Base-by-base conservation (phyloP, 495 filamentous ascomycete genomes). In the Xylaria acuta region DNA sequence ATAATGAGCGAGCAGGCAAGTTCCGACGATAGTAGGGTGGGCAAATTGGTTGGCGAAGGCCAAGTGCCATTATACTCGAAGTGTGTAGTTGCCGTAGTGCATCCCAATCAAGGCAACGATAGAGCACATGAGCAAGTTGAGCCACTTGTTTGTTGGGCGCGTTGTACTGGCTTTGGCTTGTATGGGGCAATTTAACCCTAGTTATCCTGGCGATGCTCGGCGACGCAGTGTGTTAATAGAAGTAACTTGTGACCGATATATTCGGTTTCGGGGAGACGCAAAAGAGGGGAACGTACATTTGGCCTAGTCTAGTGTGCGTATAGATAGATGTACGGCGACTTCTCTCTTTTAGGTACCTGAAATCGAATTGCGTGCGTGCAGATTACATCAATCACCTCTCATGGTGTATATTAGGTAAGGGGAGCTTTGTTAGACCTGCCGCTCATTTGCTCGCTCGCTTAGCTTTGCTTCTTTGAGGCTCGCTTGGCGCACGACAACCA, bases 381-480 rank as follows among this genome's bases (percentile, higher is more conserved):
- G 47, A 51, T 25, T n/a, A 9, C n/a, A 20, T 22, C 45, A 49
- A 49, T 22, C 18, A 49, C n/a, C 51, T 54, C n/a, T 30, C 25
- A 30, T 30, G 51, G 51, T 18, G 51, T 54, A 2, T 22, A 27
- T 53, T 53, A 27, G 49, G 22, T 14, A 12, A 22, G 49, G 18
- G 2, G 1, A n/a, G 16, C 9, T 32, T 32, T 47, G 41, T 66
- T 66, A n/a, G 18, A 51, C 27, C 20, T 43, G 40, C 63, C 11
- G 22, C 25, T 54, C 47, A 51, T n/a, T 51, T 51, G 62, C 41
- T n/a, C 45, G 18, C 45, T 66, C 64, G 64, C 64, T 66, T 66
- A 45, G 11, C 20, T 51, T 66, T 66, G 8, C 45, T 45, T 49
- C 34, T 60, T 60, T 38, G 56, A 60, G 58, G 32, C 32, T 56